phyloP scores from a whole-genome alignment of 345 rosid species.

The Theobroma cacao region DNA sequence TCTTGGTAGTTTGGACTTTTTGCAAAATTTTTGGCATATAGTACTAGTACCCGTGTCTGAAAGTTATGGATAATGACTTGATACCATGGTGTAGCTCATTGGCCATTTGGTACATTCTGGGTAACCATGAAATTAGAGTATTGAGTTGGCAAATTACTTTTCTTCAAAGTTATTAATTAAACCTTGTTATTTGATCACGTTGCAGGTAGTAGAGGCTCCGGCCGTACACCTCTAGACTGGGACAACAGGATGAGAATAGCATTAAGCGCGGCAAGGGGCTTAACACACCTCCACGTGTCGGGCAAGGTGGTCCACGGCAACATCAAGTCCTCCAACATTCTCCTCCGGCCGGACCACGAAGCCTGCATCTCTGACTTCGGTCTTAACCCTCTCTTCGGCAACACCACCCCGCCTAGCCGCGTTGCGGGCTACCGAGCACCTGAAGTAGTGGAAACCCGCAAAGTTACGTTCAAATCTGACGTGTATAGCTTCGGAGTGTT shows the following conservation, averaged over 20 bases:
- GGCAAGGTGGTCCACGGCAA: conserved; percentile 84
- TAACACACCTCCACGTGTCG: conserved; percentile 66
- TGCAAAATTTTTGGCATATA: not conserved
- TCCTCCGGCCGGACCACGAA: conserved; percentile 71
- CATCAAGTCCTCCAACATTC: conserved; percentile 85
- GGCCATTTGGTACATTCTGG: not conserved
- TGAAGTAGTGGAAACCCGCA: conserved; percentile 74
- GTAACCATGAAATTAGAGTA: not conserved
- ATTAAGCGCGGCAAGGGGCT: conserved; percentile 65
- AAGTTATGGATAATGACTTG: not conserved
- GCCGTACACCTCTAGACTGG: conserved; percentile 92
- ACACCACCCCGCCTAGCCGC: conserved; percentile 56
- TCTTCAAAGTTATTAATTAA: not conserved
- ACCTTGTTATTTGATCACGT: not conserved
- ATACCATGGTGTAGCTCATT: not conserved
- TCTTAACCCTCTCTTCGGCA: conserved; percentile 75
- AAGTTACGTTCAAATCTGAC: conserved; percentile 76
- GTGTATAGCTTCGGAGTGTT: conserved; percentile 95
- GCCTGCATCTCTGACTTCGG: conserved; percentile 73
- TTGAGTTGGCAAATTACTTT: not conserved
- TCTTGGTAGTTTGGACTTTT: not conserved
- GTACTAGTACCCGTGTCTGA: not conserved
- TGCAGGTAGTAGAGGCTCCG: conserved; percentile 90
- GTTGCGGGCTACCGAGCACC: conserved; percentile 96
- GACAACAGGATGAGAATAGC: conserved; percentile 82